Evolutionary conservation across 202 grass and related monocot species (phyloP).

Genomic region (Musa balbisiana): DNA sequence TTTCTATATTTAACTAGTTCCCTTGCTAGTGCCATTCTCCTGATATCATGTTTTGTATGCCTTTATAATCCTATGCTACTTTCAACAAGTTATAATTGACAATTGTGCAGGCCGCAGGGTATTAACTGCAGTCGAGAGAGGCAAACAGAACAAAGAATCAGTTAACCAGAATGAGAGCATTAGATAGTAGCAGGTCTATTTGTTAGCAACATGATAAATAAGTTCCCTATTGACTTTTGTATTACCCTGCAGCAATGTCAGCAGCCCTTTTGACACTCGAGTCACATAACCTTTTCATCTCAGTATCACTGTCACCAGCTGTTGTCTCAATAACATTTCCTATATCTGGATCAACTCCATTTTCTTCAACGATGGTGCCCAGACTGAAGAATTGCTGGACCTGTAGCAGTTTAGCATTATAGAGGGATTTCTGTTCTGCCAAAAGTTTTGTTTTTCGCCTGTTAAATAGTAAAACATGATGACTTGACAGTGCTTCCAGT

Average conservation of each 20-base stretch:
- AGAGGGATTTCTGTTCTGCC: conserved; percentile 74
- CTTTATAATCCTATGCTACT: neutral
- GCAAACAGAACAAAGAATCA: neutral
- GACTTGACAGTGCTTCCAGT: conserved; percentile 90
- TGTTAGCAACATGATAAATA: neutral
- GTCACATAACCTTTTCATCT: conserved; percentile 79
- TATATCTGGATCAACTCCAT: conserved; percentile 67
- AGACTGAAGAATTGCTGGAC: conserved; percentile 78
- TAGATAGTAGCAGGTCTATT: neutral
- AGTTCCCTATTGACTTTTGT: neutral
- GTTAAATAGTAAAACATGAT: conserved; percentile 85
- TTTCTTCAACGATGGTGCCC: conserved; percentile 55
- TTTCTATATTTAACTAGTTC: neutral
- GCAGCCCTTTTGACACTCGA: conserved; percentile 95
- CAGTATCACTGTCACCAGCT: conserved; percentile 56
- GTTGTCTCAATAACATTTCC: conserved; percentile 71
- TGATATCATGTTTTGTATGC: neutral
- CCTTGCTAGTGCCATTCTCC: neutral
- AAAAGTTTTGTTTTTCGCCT: conserved; percentile 81
- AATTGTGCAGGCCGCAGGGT: neutral
- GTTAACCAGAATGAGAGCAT: neutral
- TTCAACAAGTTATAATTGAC: neutral
- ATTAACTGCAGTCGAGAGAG: neutral
- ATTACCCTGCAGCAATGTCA: conserved; percentile 91
- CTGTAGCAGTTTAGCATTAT: conserved; percentile 73